Evolutionary conservation across 768 basidiomycete genomes (phyloP).

Genomic region (Heimioporus sp.): DNA sequence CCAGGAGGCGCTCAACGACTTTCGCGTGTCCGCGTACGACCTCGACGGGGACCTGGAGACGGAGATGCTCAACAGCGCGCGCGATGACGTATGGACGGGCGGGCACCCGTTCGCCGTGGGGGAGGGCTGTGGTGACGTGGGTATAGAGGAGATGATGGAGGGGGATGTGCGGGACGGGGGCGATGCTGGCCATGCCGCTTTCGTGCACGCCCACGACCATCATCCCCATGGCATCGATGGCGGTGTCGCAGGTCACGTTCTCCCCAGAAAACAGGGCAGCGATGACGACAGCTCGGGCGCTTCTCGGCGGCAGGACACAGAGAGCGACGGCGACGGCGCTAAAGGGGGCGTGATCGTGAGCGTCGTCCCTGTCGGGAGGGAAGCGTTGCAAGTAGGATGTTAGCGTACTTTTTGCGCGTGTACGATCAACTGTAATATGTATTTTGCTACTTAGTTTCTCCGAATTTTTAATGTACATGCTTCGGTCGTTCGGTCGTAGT

Average conservation of each 20-base stretch:
- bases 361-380: background rate
- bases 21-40: slow-evolving; percentile 23
- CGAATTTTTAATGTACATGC: no score
- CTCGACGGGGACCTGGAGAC: slow-evolving; percentile 24
- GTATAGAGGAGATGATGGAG: background rate
- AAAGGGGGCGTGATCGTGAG: background rate
- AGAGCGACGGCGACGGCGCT: background rate
- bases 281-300: slow-evolving; percentile 13
- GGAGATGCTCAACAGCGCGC: slow-evolving; percentile 24
- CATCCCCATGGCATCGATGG: background rate
- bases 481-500: no score
- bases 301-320: background rate
- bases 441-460: no score
- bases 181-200: background rate
- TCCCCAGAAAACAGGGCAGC: background rate
- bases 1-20: slow-evolving; percentile 22
- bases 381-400: background rate
- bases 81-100: slow-evolving; percentile 16
- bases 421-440: background rate
- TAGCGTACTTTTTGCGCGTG: background rate
- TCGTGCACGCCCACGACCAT: no score
- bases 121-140: background rate
- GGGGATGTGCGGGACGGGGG: background rate
- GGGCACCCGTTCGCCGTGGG: slow-evolving; percentile 12
- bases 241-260: slow-evolving; percentile 7